Evolutionary conservation across 257 asterid genomes (phyloP).

Genomic region (Plantago ovata): DNA sequence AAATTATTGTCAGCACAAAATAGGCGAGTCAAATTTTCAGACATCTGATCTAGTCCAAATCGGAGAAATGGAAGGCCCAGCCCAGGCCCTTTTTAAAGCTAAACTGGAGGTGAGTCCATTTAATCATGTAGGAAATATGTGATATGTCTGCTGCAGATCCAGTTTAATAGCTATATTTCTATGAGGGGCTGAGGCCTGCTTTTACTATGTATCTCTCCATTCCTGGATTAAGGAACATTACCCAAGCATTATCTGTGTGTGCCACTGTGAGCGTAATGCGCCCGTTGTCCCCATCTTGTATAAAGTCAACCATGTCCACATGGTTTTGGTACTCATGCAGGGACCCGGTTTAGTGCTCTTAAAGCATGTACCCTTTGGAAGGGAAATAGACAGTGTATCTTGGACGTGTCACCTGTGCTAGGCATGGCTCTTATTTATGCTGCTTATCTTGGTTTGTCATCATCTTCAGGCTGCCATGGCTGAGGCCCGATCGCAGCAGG

Average conservation of each 20-base stretch:
- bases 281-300: not conserved
- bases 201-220: conserved; percentile 11
- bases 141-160: conserved; percentile 4
- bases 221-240: not conserved
- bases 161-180: not conserved
- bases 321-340: no score
- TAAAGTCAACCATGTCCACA: not conserved
- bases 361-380: no score
- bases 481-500: conserved; percentile 98
- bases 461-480: conserved; percentile 86
- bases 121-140: conserved; percentile 10
- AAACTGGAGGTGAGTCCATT: conserved; percentile 73
- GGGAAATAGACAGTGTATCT: not conserved
- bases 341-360: no score
- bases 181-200: conserved; percentile 10
- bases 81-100: conserved; percentile 87
- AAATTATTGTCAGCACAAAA: conserved; percentile 83
- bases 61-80: conserved; percentile 98
- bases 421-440: conserved; percentile 16
- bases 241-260: not conserved
- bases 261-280: no score
- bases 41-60: conserved; percentile 75
- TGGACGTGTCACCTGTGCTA: conserved; percentile 1
- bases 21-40: conserved; percentile 81
- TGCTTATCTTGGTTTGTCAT: conserved; percentile 23